phyloP scores from a whole-genome alignment of 768 basidiomycete species.

The Boletellus sp. region DNA sequence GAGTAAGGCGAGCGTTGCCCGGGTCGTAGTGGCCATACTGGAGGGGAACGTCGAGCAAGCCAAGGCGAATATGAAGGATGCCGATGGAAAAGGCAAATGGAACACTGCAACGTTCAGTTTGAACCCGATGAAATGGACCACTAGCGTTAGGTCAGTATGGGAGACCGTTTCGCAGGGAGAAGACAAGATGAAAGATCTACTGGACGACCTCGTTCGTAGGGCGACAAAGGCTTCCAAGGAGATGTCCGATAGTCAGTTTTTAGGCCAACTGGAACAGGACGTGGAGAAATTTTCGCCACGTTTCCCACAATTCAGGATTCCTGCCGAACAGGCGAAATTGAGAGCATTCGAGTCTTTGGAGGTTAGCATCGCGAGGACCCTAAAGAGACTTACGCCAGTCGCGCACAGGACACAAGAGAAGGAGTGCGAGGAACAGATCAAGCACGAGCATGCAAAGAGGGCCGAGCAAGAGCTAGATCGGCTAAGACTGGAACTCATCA shows the following conservation, averaged over 20 bases:
- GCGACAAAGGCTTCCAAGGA: neutral
- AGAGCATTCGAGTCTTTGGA: slow-evolving; percentile 1
- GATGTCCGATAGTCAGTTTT: slow-evolving; percentile 14
- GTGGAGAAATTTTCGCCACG: neutral
- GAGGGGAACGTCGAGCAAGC: slow-evolving; percentile 2
- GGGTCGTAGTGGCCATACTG: slow-evolving; percentile 5
- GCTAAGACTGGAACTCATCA: slow-evolving; percentile 18
- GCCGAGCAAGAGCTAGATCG: slow-evolving; percentile 7
- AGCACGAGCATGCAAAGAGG: neutral
- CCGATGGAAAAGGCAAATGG: too few species aligned
- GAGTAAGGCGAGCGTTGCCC: neutral
- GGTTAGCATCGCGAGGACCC: neutral
- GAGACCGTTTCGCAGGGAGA: neutral
- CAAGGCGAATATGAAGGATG: neutral
- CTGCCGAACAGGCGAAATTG: neutral
- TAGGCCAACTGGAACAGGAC: slow-evolving; percentile 5
- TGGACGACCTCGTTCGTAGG: slow-evolving; percentile 4
- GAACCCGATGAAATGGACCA: neutral
- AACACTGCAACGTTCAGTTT: too few species aligned
- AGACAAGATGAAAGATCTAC: neutral
- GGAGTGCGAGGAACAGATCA: neutral
- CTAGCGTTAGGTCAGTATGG: neutral
- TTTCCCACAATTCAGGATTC: neutral
- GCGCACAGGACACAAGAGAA: slow-evolving; percentile 12
- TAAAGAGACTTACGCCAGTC: slow-evolving; percentile 8